These are phyloP conservation scores for Daldinia sp. DNA, from an alignment of 2,329 filamentous ascomycete genomes.

Conservation along the genomic window DNA sequence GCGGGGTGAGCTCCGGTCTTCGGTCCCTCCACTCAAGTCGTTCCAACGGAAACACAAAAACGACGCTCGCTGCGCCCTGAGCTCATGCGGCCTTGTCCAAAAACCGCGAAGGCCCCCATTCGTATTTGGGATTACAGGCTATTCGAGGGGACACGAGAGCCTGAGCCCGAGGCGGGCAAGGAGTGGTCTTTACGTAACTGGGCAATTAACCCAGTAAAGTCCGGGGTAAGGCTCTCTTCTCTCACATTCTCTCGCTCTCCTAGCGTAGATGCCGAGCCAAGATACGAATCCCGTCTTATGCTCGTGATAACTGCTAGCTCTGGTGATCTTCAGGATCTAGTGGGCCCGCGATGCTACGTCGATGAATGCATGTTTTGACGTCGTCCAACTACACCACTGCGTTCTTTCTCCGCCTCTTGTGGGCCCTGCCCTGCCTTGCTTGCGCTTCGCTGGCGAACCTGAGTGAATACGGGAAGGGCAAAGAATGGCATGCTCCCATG, in stretches of 20 bases:
- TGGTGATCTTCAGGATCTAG: not conserved
- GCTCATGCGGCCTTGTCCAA: not conserved
- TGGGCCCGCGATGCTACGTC: not conserved
- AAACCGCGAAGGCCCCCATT: not conserved
- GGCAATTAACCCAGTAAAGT: not conserved
- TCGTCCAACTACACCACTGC: not conserved
- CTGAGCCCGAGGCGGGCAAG: not conserved
- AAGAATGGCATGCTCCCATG: not conserved
- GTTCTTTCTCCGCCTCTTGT: not conserved
- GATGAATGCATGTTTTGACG: not conserved
- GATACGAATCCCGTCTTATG: not conserved
- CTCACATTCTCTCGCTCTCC: not conserved
- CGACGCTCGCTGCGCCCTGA: no score
- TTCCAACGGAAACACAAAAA: no score
- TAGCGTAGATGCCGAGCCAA: not conserved
- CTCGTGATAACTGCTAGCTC: not conserved
- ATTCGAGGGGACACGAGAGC: not conserved
- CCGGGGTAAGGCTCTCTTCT: not conserved
- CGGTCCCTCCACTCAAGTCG: not conserved
- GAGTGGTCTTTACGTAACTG: not conserved
- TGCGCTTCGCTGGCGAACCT: not conserved
- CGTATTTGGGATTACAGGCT: no score
- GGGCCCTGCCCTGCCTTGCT: not conserved
- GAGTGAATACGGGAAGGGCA: not conserved
- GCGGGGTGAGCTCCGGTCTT: not conserved